Base-by-base conservation (phyloP, 148 eudicot genomes). In the Dysphania ambrosioides region DNA sequence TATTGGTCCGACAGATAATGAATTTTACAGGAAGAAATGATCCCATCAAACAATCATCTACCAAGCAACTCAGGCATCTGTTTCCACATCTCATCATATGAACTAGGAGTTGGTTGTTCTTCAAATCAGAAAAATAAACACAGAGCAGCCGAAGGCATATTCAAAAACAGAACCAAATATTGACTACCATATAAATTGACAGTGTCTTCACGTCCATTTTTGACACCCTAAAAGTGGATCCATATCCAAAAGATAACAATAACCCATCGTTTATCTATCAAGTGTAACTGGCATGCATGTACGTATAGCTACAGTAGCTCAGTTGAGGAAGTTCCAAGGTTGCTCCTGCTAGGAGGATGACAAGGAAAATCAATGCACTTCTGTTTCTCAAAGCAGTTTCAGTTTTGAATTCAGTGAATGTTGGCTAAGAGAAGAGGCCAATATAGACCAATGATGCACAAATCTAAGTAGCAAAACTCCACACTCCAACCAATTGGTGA, bases 321-420 rank as follows among this genome's bases (percentile, higher is more conserved):
- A 38, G 65, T n/a, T 65, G 7, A 65, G 68, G 44, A 35, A 19
- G 68, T 61, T 61, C n/a, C 65, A 61, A 61, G 30, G 65, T 27
- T 10, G 8, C 18, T 61, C 36, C 29, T 61, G 26, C 21, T 53
- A 19, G 24, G 8, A 53, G 24, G 8, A n/a, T 2, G 24, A 21
- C 58, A 53, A n/a, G 58, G 26, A 53, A 53, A 53, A 53, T 53
- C 36, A 61, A n/a, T 21, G 58, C 23, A 53, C 23, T 53, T 53
- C 24, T 53, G 58, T 53, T 21, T 19, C 23, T 49, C 26, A n/a
- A 23, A 53, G 9, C 58, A 53, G 24, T 53, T 53, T 53, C 24
- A 53, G 24, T 19, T 53, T 1, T 42, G 49, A 6, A 21, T 1
- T 19, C 24, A 53, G 8, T 3, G 42, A 4, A 38, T 38, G 42